phyloP scores from a whole-genome alignment of 2,329 filamentous ascomycete species.

The Ophiosphaerella narmari region DNA sequence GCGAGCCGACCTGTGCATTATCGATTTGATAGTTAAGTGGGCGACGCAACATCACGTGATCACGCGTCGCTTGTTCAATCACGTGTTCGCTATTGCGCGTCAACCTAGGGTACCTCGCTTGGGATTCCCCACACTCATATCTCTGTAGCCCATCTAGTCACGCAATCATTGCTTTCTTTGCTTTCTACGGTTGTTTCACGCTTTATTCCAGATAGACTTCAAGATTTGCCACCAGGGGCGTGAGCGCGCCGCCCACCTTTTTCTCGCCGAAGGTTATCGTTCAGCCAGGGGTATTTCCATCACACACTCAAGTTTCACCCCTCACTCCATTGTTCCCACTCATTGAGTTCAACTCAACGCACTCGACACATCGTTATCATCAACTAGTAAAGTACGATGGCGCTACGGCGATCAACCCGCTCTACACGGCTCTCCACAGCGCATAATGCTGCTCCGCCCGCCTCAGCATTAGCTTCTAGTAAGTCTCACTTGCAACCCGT shows the following conservation, averaged over 20 bases:
- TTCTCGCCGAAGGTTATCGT: constrained; percentile 25
- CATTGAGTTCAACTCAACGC: not conserved
- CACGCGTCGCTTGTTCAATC: too few species aligned
- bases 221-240: constrained; percentile 33
- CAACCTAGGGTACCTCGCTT: too few species aligned
- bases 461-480: not conserved
- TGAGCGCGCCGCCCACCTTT: constrained; percentile 25
- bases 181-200: too few species aligned
- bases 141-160: too few species aligned
- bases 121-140: too few species aligned
- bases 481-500: too few species aligned
- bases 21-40: too few species aligned
- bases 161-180: too few species aligned
- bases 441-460: constrained; percentile 9
- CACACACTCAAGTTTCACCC: constrained; percentile 6
- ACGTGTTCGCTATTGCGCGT: too few species aligned
- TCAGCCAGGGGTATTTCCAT: constrained; percentile 29
- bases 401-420: constrained; percentile 31
- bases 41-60: too few species aligned
- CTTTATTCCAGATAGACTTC: too few species aligned
- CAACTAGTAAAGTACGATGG: constrained; percentile 15
- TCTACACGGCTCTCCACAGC: constrained; percentile 19
- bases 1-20: too few species aligned
- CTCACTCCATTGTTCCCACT: constrained; percentile 4
- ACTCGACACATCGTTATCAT: not conserved